These are phyloP conservation scores for Clavispora santaluciae DNA, from an alignment of 805 yeast genomes.

Conservation along the genomic window DNA sequence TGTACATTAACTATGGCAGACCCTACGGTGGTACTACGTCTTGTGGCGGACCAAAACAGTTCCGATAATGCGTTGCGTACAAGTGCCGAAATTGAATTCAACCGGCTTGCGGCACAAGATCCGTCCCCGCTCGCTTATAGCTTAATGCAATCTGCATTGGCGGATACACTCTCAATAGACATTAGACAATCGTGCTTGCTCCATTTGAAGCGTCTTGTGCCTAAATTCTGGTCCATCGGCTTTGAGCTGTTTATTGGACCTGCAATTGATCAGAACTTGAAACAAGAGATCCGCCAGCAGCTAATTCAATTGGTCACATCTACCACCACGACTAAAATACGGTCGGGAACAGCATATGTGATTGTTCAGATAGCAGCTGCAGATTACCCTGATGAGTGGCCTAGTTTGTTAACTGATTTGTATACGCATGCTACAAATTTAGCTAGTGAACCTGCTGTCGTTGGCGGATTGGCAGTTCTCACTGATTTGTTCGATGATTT, in stretches of 20 bases:
- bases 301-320: conserved; percentile 46
- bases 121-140: conserved; percentile 45
- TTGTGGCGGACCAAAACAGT: conserved; percentile 27
- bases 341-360: conserved; percentile 65
- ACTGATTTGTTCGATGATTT: conserved; percentile 82
- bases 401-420: conserved; percentile 51
- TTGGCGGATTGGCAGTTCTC: conserved; percentile 57
- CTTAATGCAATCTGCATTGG: conserved; percentile 40
- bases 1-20: background rate
- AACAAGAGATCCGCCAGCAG: conserved; percentile 44
- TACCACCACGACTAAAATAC: conserved; percentile 50
- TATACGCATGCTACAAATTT: conserved; percentile 37
- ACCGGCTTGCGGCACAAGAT: conserved; percentile 36
- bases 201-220: conserved; percentile 63
- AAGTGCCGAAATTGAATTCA: conserved; percentile 48
- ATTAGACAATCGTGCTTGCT: conserved; percentile 61
- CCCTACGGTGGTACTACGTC: conserved; percentile 2
- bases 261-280: conserved; percentile 50
- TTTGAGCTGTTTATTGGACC: conserved; percentile 71
- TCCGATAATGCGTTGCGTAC: conserved; percentile 51
- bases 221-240: conserved; percentile 78
- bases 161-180: conserved; percentile 24
- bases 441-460: conserved; percentile 25
- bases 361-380: conserved; percentile 80
- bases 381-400: conserved; percentile 97